These are phyloP conservation scores for Martensiomyces pterosporus DNA, from an alignment of 192 early-diverging fungal species.

Conservation along the genomic window DNA sequence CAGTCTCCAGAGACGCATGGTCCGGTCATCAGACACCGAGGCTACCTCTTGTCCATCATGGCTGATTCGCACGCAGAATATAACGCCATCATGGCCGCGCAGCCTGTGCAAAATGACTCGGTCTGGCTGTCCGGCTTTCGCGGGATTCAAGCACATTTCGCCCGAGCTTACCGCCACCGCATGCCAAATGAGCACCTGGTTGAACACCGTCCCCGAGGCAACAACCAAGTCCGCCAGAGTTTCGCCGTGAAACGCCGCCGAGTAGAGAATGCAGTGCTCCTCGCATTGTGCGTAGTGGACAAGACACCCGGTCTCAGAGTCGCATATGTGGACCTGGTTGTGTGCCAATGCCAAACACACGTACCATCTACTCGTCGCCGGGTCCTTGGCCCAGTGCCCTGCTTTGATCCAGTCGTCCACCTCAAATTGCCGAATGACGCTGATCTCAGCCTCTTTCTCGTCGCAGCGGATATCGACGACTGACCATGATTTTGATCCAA, in stretches of 20 bases:
- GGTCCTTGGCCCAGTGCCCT: conserved; percentile 62
- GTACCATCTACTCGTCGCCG: conserved; percentile 1
- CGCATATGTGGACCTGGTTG: conserved; percentile 64
- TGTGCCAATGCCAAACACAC: conserved; percentile 71
- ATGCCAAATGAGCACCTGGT: conserved; percentile 70
- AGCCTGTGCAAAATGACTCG: background rate
- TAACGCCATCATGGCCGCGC: conserved; percentile 55
- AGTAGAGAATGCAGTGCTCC: conserved; percentile 69
- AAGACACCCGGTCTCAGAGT: conserved; percentile 7
- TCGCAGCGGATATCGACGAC: conserved; percentile 14
- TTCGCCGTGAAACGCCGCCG: conserved; percentile 65
- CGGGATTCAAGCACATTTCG: background rate
- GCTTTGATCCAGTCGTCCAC: conserved; percentile 78
- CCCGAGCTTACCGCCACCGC: background rate
- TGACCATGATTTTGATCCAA: conserved; percentile 52
- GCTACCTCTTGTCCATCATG: conserved; percentile 53
- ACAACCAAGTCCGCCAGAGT: conserved; percentile 51
- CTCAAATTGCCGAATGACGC: conserved; percentile 18
- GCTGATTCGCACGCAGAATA: conserved; percentile 73
- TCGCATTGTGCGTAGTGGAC: conserved; percentile 55
- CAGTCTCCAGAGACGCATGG: conserved; percentile 66
- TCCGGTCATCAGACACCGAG: conserved; percentile 81
- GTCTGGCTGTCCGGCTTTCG: background rate
- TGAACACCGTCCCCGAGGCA: conserved; percentile 81
- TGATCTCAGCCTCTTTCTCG: too few species aligned